phyloP scores from a whole-genome alignment of 306 rosid species.

The cucumber (Cucumis sativus) region DNA sequence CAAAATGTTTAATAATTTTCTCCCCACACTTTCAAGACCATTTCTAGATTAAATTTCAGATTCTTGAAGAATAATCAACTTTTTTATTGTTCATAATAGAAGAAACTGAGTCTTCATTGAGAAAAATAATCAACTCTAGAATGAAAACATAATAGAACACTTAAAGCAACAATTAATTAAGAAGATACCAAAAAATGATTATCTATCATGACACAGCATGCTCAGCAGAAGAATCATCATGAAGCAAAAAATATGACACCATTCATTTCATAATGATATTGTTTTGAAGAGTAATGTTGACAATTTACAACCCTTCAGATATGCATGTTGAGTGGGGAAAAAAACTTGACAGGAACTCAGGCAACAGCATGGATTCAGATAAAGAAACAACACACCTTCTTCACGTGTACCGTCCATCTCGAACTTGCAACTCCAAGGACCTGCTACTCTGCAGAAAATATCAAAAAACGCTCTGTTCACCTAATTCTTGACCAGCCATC shows the following conservation, averaged over 20 bases:
- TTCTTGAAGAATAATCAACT: slow-evolving; percentile 7
- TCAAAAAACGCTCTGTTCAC: slow-evolving; percentile 71
- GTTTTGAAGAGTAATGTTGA: slow-evolving; percentile 9
- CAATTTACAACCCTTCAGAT: slow-evolving; percentile 4
- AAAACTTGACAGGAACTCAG: slow-evolving; percentile 1
- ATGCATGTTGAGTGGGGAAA: neutral
- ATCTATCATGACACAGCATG: slow-evolving; percentile 7
- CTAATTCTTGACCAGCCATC: slow-evolving; percentile 94
- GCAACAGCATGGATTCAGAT: neutral
- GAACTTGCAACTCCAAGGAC: neutral
- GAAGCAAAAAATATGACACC: slow-evolving; percentile 5
- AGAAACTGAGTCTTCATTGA: neutral
- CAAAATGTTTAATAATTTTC: neutral
- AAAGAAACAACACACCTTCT: slow-evolving; percentile 5
- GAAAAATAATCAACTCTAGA: slow-evolving; percentile 1
- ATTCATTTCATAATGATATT: slow-evolving; percentile 3
- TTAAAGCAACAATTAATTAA: slow-evolving; percentile 3
- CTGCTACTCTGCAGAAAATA: neutral
- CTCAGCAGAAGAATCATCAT: slow-evolving; percentile 7
- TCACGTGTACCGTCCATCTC: neutral
- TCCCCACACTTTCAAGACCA: neutral
- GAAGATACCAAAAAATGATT: slow-evolving; percentile 6
- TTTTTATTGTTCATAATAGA: too few relatives aligned
- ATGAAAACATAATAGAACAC: slow-evolving; percentile 4
- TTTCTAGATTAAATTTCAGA: slow-evolving; percentile 1